Percentiles rank a stretch among this genome's conserved stretches.
Conservation (phyloP, 2,329 filamentous ascomycete genomes). For the Colletotrichum sansevieriae region DNA sequence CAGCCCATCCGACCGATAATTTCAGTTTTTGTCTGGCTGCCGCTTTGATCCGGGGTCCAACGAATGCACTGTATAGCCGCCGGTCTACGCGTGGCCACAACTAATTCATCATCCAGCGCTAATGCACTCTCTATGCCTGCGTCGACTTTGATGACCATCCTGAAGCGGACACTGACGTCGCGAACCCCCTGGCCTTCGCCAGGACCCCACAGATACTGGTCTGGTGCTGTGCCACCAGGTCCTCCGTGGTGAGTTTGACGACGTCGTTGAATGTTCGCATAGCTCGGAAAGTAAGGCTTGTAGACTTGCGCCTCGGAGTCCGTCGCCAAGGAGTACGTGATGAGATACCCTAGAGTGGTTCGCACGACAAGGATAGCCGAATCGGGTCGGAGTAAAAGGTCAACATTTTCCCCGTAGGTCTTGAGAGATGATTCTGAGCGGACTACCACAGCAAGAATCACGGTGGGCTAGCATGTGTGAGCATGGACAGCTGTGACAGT, state of each 20-base stretch:
- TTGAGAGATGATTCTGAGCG: conserved; percentile 84
- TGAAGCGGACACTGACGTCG: conserved; percentile 91
- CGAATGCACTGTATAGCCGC: conserved; percentile 96
- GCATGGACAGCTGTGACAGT: conserved; percentile 20
- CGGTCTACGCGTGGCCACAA: conserved; percentile 92
- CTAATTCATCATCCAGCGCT: conserved; percentile 90
- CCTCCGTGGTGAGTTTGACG: conserved; percentile 72
- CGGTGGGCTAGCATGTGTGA: conserved; percentile 75
- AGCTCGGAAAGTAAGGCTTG: conserved; percentile 81
- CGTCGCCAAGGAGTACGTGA: conserved; percentile 92
- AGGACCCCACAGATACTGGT: conserved; percentile 77
- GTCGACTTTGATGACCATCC: conserved; percentile 98
- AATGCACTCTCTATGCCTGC: conserved; percentile 91
- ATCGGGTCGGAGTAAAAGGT: conserved; percentile 89
- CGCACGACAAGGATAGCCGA: conserved; percentile 92
- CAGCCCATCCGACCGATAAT: conserved; percentile 88
- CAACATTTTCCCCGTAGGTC: conserved; percentile 87
- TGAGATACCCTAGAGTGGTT: conserved; percentile 86
- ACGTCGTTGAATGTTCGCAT: conserved; percentile 72
- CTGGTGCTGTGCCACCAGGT: conserved; percentile 66
- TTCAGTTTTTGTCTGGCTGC: conserved; percentile 91
- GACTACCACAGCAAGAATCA: conserved; percentile 85
- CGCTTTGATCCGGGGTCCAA: conserved; percentile 87
- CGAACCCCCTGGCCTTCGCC: conserved; percentile 86
- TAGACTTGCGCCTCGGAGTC: conserved; percentile 88